A percentile compares a stretch with the other conserved stretches of the same genome.
These are phyloP conservation scores for Aplosporella prunicola DNA, from an alignment of 2,329 filamentous ascomycete species.

Conservation along the genomic window DNA sequence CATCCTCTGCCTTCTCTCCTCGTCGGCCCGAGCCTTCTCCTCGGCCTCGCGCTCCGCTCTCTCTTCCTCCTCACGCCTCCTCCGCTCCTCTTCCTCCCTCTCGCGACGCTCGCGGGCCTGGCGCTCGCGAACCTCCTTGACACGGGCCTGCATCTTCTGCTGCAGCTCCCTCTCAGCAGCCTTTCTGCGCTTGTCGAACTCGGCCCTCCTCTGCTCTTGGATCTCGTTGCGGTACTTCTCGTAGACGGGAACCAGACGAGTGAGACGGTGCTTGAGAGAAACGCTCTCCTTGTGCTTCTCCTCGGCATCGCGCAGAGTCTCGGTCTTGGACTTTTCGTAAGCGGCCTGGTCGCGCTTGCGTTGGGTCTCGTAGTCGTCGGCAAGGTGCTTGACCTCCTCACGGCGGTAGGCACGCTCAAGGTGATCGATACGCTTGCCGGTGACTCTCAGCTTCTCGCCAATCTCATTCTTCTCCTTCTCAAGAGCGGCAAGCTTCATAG, in stretches of 20 bases:
- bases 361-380: constrained; percentile 76
- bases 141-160: constrained; percentile 76
- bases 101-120: constrained; percentile 75
- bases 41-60: constrained; percentile 71
- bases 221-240: constrained; percentile 74
- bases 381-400: constrained; percentile 87
- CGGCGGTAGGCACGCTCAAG: constrained; percentile 93
- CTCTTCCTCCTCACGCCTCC: constrained; percentile 76
- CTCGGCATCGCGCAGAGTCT: constrained; percentile 72
- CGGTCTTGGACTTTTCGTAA: constrained; percentile 68
- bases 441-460: constrained; percentile 80
- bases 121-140: constrained; percentile 79
- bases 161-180: constrained; percentile 89
- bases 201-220: constrained; percentile 78
- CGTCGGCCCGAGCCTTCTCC: constrained; percentile 69
- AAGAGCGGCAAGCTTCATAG: constrained; percentile 88
- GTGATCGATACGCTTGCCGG: constrained; percentile 92
- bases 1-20: constrained; percentile 65
- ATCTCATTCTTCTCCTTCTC: constrained; percentile 98
- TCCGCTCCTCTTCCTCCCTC: constrained; percentile 72
- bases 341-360: constrained; percentile 66
- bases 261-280: constrained; percentile 85
- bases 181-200: constrained; percentile 90
- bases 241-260: constrained; percentile 73
- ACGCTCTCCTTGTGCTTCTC: constrained; percentile 86